Conservation (phyloP, 495 filamentous ascomycete species). For the Aspergillus bridgeri region DNA sequence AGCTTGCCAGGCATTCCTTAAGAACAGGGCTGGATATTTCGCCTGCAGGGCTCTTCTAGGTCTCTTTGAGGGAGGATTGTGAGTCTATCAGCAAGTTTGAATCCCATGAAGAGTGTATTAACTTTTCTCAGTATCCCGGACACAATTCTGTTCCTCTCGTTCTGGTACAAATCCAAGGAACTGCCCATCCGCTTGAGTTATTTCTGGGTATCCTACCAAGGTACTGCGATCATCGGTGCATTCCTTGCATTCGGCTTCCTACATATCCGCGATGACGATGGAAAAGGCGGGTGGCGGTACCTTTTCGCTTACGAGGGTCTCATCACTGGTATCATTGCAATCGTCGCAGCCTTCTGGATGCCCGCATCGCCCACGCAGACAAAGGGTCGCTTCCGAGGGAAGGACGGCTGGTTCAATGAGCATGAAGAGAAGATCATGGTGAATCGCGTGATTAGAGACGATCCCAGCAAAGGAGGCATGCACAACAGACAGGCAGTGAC, state of each 20-base stretch:
- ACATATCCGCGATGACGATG: conserved; percentile 57
- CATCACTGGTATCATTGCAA: conserved; percentile 59
- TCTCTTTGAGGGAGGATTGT: conserved; percentile 73
- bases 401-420: conserved; percentile 69
- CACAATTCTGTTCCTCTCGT: conserved; percentile 66
- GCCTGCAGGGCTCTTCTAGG: conserved; percentile 63
- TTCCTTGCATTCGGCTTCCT: conserved; percentile 72
- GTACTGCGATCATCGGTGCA: conserved; percentile 62
- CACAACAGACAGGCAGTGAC: conserved; percentile 60
- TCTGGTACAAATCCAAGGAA: conserved; percentile 71
- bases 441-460: conserved; percentile 71
- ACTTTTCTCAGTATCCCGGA: conserved; percentile 36
- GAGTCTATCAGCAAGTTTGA: conserved; percentile 10
- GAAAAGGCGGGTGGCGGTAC: conserved; percentile 68
- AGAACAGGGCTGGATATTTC: conserved; percentile 59
- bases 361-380: conserved; percentile 72
- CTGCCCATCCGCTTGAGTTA: conserved; percentile 61
- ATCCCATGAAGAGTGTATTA: not conserved
- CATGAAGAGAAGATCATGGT: conserved; percentile 67
- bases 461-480: conserved; percentile 63
- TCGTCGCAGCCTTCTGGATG: conserved; percentile 64
- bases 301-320: conserved; percentile 56
- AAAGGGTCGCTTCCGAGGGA: conserved; percentile 61
- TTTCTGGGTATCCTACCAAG: conserved; percentile 70
- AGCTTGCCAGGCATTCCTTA: conserved; percentile 61